Percentiles rank a stretch among this genome's conserved stretches.
These are phyloP conservation scores for Nothophoma quercina DNA, from an alignment of 2,329 filamentous ascomycete genomes.

Conservation along the genomic window DNA sequence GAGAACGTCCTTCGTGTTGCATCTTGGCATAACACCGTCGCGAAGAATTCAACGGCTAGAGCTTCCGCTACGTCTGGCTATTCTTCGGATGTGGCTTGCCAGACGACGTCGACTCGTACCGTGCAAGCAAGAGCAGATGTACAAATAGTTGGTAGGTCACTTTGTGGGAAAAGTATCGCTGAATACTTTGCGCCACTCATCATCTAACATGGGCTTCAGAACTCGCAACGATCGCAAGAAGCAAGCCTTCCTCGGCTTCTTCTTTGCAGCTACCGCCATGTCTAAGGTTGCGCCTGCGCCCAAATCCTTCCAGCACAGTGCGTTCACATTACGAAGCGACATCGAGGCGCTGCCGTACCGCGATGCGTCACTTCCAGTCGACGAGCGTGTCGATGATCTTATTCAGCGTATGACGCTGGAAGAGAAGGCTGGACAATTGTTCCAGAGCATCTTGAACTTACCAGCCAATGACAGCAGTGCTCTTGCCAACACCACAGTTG, in stretches of 20 bases:
- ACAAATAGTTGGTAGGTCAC: constrained; percentile 5
- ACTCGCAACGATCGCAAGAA: constrained; percentile 13
- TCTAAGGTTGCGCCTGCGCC: constrained; percentile 6
- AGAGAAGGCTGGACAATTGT: constrained; percentile 60
- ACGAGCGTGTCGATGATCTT: constrained; percentile 58
- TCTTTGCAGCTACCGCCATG: constrained; percentile 17
- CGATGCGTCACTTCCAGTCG: constrained; percentile 51
- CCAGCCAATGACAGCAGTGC: constrained; percentile 42
- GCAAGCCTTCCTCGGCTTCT: constrained; percentile 14
- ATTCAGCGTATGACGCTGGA: constrained; percentile 56
- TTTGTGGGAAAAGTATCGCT: not conserved
- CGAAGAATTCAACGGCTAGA: constrained; percentile 2
- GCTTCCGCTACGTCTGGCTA: not conserved
- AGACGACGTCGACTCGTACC: not conserved
- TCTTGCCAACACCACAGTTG: constrained; percentile 42
- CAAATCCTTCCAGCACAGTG: constrained; percentile 4
- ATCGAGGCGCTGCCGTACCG: constrained; percentile 40
- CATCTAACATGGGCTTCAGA: constrained; percentile 7
- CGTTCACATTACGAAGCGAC: constrained; percentile 9
- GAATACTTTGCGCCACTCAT: not conserved
- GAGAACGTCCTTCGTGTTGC: not conserved
- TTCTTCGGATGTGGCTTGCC: constrained; percentile 10
- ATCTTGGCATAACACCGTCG: constrained; percentile 4
- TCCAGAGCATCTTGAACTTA: constrained; percentile 50
- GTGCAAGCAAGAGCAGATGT: not conserved